These are phyloP conservation scores for Vanderwaltozyma verrucispora DNA, from an alignment of 805 yeast species.

Conservation along the genomic window DNA sequence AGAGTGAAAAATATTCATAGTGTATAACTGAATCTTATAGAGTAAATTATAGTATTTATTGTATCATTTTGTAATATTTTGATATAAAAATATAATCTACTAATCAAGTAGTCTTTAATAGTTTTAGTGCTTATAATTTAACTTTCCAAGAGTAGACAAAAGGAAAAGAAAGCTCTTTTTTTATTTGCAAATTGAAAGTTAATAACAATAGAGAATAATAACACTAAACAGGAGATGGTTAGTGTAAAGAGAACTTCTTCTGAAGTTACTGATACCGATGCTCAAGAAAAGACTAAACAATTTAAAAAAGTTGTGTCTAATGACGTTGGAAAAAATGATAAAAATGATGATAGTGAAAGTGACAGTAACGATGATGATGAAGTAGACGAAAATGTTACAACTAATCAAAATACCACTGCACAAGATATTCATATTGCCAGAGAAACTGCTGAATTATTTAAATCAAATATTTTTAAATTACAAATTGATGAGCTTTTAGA, in stretches of 20 bases:
- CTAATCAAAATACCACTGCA: constrained; percentile 22
- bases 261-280: constrained; percentile 8
- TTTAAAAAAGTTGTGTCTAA: not conserved
- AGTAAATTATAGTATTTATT: too few relatives aligned
- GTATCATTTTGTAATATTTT: too few relatives aligned
- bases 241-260: constrained; percentile 17
- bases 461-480: constrained; percentile 87
- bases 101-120: too few relatives aligned
- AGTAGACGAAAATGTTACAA: constrained; percentile 6
- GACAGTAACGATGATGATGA: constrained; percentile 8
- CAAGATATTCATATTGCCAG: constrained; percentile 87
- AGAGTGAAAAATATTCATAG: too few relatives aligned
- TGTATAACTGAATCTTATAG: too few relatives aligned
- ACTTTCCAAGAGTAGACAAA: too few relatives aligned
- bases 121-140: too few relatives aligned
- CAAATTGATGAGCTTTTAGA: constrained; percentile 86
- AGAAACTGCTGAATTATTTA: constrained; percentile 89
- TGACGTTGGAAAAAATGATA: not conserved
- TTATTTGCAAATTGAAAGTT: too few relatives aligned
- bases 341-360: not conserved
- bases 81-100: too few relatives aligned
- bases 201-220: too few relatives aligned
- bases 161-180: too few relatives aligned
- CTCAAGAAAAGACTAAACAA: constrained; percentile 3
- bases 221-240: too few relatives aligned